Percentiles rank a stretch among this genome's conserved stretches.
Evolutionary conservation across 495 filamentous ascomycete genomes (phyloP).

Genomic region (Copromyces sp.): DNA sequence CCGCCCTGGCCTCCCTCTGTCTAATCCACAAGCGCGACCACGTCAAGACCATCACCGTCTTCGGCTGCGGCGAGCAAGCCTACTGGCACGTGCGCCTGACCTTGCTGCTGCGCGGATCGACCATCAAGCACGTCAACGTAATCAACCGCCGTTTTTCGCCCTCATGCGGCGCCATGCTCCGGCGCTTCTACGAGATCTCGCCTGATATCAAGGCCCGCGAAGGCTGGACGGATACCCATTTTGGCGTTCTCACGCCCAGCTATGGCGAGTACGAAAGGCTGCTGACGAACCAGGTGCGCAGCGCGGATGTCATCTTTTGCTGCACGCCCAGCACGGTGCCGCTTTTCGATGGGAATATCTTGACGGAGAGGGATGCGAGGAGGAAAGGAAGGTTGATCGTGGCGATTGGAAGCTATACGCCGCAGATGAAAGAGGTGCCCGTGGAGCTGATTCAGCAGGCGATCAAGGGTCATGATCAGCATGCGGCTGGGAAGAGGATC

Average conservation of each 20-base stretch:
- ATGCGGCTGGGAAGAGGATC: conserved; percentile 47
- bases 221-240: conserved; percentile 49
- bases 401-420: conserved; percentile 75
- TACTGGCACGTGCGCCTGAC: conserved; percentile 88
- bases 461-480: conserved; percentile 35
- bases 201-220: conserved; percentile 42
- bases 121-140: conserved; percentile 68
- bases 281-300: conserved; percentile 54
- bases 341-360: conserved; percentile 39
- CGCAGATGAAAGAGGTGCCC: conserved; percentile 79
- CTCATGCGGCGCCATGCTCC: conserved; percentile 44
- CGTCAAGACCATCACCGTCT: conserved; percentile 67
- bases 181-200: conserved; percentile 44
- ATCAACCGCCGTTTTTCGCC: conserved; percentile 56
- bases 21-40: conserved; percentile 59
- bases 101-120: conserved; percentile 58
- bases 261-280: conserved; percentile 63
- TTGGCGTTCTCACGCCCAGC: conserved; percentile 57
- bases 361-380: conserved; percentile 60
- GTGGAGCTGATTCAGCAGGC: conserved; percentile 63
- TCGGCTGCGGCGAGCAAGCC: conserved; percentile 85
- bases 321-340: conserved; percentile 40
- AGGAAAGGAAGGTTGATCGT: conserved; percentile 68
- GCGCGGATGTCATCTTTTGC: conserved; percentile 71
- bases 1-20: conserved; percentile 69